Base-by-base conservation (phyloP, 495 filamentous ascomycete genomes). In the Aspergillus ostianus region DNA sequence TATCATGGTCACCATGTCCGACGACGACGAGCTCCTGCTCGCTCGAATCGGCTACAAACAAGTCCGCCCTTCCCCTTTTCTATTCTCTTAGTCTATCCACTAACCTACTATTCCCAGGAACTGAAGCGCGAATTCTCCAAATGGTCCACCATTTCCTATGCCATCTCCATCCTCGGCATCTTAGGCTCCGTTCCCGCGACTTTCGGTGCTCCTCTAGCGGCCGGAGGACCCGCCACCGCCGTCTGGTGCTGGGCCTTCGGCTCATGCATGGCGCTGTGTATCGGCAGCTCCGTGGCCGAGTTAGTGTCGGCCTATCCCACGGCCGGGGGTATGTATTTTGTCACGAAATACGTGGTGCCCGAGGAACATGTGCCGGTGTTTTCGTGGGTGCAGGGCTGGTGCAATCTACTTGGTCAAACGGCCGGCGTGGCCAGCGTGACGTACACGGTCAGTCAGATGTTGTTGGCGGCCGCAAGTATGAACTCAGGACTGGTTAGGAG, bases 91-190 rank as follows among this genome's bases (percentile, higher is more conserved):
- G 20, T 32, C 66, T 23, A 47, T 58, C 41, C 32, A 17, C 36
- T 53, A 21, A 57, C 46, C 17, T n/a, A 2, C 9, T 49, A 45
- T 29, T 17, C 53, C 12, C 57, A 81, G 87, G 87, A 88, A 69
- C 60, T 90, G 6, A 73, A 75, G 56, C 79, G 87, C 46, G 84
- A 90, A 54, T 90, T 90, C 65, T 88, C 82, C 6, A 87, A 84
- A 79, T 90, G 85, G 85, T 90, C 87, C 5, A 90, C 87, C 2
- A 76, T 89, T 8, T 90, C 87, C 9, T 90, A 90, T 73, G 87
- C 87, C 47, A 87, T 90, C 68, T 89, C 86, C 26, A 87, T 90
- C 57, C 69, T 90, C 2, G 87, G 87, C 9, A 86, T 90, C 1
- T 71, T 90, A 0, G 87, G 87, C 17, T 89, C 86, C 0, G 85